Percentiles rank a stretch among this genome's conserved stretches.
phyloP scores from a whole-genome alignment of 2,329 filamentous ascomycete genomes.

The Rhynchosporium graminicola region DNA sequence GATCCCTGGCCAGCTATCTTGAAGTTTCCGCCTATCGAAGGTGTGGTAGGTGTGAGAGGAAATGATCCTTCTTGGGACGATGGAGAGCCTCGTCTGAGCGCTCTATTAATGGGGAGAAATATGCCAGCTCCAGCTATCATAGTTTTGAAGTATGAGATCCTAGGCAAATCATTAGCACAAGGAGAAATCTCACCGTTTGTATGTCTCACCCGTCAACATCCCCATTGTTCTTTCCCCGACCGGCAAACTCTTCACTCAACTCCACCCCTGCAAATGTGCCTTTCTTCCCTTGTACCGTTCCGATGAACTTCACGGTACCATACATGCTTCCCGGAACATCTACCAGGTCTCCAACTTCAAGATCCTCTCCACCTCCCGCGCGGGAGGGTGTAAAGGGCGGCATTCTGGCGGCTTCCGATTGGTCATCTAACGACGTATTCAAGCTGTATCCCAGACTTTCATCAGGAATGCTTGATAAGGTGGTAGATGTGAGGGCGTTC shows the following conservation, averaged over 20 bases:
- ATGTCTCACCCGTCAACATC: conserved; percentile 84
- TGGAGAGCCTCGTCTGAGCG: conserved; percentile 65
- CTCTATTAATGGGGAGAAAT: conserved; percentile 85
- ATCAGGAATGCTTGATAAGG: conserved; percentile 67
- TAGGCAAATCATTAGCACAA: conserved; percentile 41
- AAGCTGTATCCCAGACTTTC: conserved; percentile 63
- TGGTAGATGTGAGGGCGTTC: conserved; percentile 65
- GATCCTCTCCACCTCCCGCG: conserved; percentile 49
- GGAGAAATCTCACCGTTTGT: conserved; percentile 30
- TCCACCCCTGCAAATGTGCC: conserved; percentile 93
- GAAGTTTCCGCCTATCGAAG: conserved; percentile 53
- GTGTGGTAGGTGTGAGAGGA: conserved; percentile 70
- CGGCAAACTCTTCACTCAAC: conserved; percentile 75
- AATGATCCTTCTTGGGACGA: conserved; percentile 54
- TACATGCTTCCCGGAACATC: conserved; percentile 94
- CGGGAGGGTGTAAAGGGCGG: conserved; percentile 56
- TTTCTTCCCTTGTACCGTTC: conserved; percentile 82
- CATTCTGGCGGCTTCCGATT: conserved; percentile 48
- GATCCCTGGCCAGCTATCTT: conserved; percentile 47
- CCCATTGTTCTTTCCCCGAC: conserved; percentile 89
- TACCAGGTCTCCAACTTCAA: conserved; percentile 79
- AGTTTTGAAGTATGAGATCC: conserved; percentile 79
- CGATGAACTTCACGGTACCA: conserved; percentile 86
- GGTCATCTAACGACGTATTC: conserved; percentile 53
- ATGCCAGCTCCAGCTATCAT: conserved; percentile 80